A percentile compares a stretch with the other conserved stretches of the same genome.
phyloP scores from a whole-genome alignment of 148 eudicot species.

The Persicaria tinctoria region DNA sequence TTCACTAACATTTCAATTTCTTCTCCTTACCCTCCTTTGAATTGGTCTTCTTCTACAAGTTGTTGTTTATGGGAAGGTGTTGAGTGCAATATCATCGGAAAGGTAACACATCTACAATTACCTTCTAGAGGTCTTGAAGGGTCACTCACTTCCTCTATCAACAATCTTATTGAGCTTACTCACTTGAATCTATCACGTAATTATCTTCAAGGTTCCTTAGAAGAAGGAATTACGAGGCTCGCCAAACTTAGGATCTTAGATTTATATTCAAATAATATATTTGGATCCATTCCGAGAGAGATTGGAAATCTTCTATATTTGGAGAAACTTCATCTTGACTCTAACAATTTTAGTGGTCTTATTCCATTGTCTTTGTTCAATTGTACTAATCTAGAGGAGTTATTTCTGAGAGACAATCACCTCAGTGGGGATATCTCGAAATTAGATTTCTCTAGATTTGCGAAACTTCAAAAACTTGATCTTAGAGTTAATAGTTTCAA shows the following conservation, averaged over 20 bases:
- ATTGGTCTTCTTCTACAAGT: slow-evolving; percentile 27
- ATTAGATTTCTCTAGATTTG: slow-evolving; percentile 56
- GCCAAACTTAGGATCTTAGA: not conserved
- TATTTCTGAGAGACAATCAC: slow-evolving; percentile 55
- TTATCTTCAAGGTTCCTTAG: not conserved
- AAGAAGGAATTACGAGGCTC: not conserved
- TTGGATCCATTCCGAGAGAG: slow-evolving; percentile 43
- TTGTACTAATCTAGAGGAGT: slow-evolving; percentile 47
- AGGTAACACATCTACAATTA: slow-evolving; percentile 35
- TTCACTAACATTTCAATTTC: slow-evolving; percentile 19
- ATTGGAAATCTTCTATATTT: slow-evolving; percentile 49
- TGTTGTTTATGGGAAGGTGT: slow-evolving; percentile 77
- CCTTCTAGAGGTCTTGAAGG: slow-evolving; percentile 52
- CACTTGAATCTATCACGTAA: slow-evolving; percentile 46
- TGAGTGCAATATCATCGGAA: slow-evolving; percentile 33
- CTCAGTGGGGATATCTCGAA: slow-evolving; percentile 55
- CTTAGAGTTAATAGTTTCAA: too few species aligned
- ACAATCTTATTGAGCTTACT: slow-evolving; percentile 39
- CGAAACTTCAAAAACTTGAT: not conserved
- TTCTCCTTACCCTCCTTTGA: slow-evolving; percentile 16
- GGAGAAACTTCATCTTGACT: slow-evolving; percentile 54
- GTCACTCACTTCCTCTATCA: slow-evolving; percentile 32
- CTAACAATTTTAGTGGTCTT: slow-evolving; percentile 51
- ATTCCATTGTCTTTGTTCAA: slow-evolving; percentile 58
- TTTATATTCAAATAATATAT: slow-evolving; percentile 12